Percentiles rank a stretch among this genome's conserved stretches.
phyloP scores from a whole-genome alignment of 75 land plant species.

The Adiantum capillusveneris region DNA sequence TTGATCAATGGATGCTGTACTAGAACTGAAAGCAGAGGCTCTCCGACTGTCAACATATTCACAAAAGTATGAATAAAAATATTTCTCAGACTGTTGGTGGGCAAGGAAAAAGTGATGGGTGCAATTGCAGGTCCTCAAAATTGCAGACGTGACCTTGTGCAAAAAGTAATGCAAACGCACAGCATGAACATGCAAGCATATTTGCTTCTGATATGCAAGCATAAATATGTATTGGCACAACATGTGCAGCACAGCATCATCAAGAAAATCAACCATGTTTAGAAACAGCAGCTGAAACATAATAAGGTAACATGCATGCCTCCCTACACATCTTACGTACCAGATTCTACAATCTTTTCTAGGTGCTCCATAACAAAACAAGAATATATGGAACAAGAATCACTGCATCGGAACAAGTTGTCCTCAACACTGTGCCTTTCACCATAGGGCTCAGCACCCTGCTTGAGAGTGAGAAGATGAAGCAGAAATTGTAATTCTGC shows the following conservation, averaged over 20 bases:
- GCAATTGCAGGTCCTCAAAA: too few relatives aligned
- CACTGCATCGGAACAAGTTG: constrained; percentile 9
- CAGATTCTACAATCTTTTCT: constrained; percentile 23
- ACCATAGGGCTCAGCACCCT: background rate
- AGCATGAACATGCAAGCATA: background rate
- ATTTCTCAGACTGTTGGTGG: too few relatives aligned
- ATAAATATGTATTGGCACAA: background rate
- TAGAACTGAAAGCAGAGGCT: constrained; percentile 24
- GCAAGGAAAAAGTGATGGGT: too few relatives aligned
- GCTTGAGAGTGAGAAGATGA: constrained; percentile 27
- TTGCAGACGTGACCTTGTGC: too few relatives aligned
- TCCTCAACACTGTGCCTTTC: background rate
- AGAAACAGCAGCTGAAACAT: background rate
- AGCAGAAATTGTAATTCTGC: constrained; percentile 28
- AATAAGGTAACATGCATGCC: too few relatives aligned
- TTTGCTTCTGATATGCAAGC: background rate
- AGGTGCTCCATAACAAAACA: constrained; percentile 25
- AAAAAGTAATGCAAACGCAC: too few relatives aligned
- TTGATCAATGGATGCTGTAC: constrained; percentile 26
- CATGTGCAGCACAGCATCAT: too few relatives aligned
- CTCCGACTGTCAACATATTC: constrained; percentile 35
- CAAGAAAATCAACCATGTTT: background rate
- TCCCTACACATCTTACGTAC: too few relatives aligned
- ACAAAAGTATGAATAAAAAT: too few relatives aligned
- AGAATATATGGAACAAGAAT: constrained; percentile 28